phyloP scores from a whole-genome alignment of 139 green algal species.

The Deuterostichococcus epilithicus region DNA sequence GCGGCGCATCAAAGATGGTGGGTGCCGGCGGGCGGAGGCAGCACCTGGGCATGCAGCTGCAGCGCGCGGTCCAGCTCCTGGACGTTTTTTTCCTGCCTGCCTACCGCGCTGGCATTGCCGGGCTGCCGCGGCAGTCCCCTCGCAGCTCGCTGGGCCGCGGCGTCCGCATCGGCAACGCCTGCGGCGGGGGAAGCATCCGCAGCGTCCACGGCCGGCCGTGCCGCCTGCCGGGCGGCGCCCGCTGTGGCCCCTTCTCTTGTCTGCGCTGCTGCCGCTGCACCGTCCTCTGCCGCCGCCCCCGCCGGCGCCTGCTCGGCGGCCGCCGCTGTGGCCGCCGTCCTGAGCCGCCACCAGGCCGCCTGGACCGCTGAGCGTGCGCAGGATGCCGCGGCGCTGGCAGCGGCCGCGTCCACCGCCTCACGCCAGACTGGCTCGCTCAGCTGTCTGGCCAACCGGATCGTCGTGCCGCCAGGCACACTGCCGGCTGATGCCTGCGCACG shows the following conservation, averaged over 20 bases:
- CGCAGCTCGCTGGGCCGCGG: too few relatives aligned
- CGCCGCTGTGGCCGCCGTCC: neutral
- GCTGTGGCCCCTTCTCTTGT: neutral
- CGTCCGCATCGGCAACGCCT: too few relatives aligned
- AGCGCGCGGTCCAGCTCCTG: slow-evolving; percentile 13
- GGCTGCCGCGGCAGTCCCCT: too few relatives aligned
- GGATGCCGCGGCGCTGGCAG: neutral
- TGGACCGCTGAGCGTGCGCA: neutral
- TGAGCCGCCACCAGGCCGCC: neutral
- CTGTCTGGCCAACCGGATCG: neutral
- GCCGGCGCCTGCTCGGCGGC: neutral
- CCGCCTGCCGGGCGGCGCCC: too few relatives aligned
- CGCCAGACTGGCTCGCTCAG: neutral
- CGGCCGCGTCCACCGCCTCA: neutral
- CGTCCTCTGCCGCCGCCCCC: neutral
- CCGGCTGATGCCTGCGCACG: neutral
- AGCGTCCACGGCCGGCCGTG: neutral
- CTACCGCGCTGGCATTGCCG: too few relatives aligned
- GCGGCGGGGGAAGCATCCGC: too few relatives aligned
- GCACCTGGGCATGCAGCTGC: slow-evolving; percentile 9
- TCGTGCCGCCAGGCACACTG: neutral
- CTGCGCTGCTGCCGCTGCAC: neutral
- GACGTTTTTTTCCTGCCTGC: slow-evolving; percentile 4
- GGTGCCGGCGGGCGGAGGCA: too few relatives aligned
- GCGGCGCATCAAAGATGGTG: too few relatives aligned